Evolutionary conservation across 2,329 filamentous ascomycete genomes (phyloP).

Genomic region (Calonectria hawksworthii): DNA sequence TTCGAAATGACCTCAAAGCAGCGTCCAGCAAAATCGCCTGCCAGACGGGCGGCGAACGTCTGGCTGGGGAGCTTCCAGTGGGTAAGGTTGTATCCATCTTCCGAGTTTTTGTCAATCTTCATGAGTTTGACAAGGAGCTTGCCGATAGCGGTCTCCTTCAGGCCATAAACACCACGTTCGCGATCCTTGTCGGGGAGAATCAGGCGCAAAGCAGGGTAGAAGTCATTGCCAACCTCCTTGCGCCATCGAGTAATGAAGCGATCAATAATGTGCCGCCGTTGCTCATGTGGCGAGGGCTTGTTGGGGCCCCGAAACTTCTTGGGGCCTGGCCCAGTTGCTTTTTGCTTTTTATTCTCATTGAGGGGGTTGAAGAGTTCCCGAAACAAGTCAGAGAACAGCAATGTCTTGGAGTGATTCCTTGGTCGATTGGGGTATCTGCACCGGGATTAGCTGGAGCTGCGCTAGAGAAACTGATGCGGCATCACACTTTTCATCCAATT

Average conservation of each 20-base stretch:
- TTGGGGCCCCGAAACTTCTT: conserved; percentile 71
- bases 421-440: conserved; percentile 86
- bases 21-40: conserved; percentile 92
- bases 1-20: conserved; percentile 91
- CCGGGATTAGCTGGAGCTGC: conserved; percentile 35
- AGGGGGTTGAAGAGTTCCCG: conserved; percentile 84
- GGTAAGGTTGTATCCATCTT: conserved; percentile 86
- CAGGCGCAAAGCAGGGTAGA: conserved; percentile 92
- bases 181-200: conserved; percentile 95
- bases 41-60: conserved; percentile 72
- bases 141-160: conserved; percentile 93
- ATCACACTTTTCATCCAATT: conserved; percentile 60
- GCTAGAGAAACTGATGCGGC: not conserved
- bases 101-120: conserved; percentile 91
- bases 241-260: conserved; percentile 91
- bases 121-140: conserved; percentile 93
- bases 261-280: conserved; percentile 84
- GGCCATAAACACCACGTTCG: conserved; percentile 90
- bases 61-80: conserved; percentile 94
- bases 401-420: conserved; percentile 81
- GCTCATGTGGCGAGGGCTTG: conserved; percentile 80
- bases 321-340: conserved; percentile 66
- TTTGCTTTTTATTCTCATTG: conserved; percentile 83
- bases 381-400: conserved; percentile 87
- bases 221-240: conserved; percentile 88